Percentiles rank a stretch among this genome's conserved stretches.
Evolutionary conservation across 768 basidiomycete species (phyloP).

Genomic region (Boletus barrowsii): DNA sequence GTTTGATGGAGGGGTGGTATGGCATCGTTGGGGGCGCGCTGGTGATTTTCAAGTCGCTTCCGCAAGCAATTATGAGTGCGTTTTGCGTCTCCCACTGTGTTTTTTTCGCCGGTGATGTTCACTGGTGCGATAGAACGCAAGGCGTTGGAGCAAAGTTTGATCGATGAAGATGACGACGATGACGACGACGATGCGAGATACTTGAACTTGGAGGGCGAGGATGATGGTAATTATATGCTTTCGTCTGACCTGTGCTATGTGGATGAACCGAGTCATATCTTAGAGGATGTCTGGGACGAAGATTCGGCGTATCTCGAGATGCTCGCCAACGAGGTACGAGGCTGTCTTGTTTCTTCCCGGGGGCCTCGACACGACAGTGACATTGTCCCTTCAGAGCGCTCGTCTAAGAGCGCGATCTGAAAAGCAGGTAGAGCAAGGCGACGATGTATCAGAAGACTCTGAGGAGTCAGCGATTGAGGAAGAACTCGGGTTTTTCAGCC

Average conservation of each 20-base stretch:
- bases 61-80: slow-evolving; percentile 72
- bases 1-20: slow-evolving; percentile 69
- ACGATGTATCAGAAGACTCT: slow-evolving; percentile 38
- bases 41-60: slow-evolving; percentile 73
- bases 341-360: neutral
- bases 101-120: neutral
- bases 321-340: slow-evolving; percentile 72
- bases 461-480: slow-evolving; percentile 69
- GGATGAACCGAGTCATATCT: neutral
- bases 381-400: slow-evolving; percentile 48
- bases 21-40: slow-evolving; percentile 69
- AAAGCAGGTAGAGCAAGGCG: slow-evolving; percentile 28
- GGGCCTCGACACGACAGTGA: neutral
- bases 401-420: slow-evolving; percentile 66
- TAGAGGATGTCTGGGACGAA: slow-evolving; percentile 89
- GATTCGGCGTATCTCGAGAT: slow-evolving; percentile 86
- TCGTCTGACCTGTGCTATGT: neutral
- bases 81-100: slow-evolving; percentile 1
- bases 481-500: slow-evolving; percentile 83
- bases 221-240: slow-evolving; percentile 43
- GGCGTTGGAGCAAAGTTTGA: slow-evolving; percentile 51
- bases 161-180: slow-evolving; percentile 44
- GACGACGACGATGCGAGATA: slow-evolving; percentile 48
- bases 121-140: slow-evolving; percentile 45
- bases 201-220: slow-evolving; percentile 63